Evolutionary conservation across 371 early-diverging fungal species (phyloP), one percentile per base, ranked within the genome.

Genomic region (Actinomortierella wolfii): DNA sequence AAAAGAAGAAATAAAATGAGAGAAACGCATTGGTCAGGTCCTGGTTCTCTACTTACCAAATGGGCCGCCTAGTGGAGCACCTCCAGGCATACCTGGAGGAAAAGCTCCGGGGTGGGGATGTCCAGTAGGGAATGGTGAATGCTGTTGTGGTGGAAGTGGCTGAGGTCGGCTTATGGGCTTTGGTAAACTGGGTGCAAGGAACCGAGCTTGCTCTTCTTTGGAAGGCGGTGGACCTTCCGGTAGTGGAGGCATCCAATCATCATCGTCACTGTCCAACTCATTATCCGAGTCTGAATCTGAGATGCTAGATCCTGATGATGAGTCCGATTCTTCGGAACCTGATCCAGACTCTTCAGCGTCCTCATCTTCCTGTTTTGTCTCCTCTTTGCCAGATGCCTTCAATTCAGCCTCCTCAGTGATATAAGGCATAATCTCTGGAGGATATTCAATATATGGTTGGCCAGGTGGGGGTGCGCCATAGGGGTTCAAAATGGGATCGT

Each of bases 401-500:
- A 34, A 34, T 6, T 4, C 34, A 6, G 34, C 11, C 34, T 34
- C 34, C 34, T 34, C 34, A 34, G 34, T 34, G 7, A 11, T 11
- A 11, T 34, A 34, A 6, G 34, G 34, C 34, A 34, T 34, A 11
- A 34, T 34, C 34, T 34, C 34, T 4, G 34, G 34, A 73, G 67
- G 73, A 42, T 73, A 66, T 50, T 78, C 78, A 1, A 68, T 51
- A 20, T 78, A 78, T 3, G 75, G 75, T 42, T 68, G 69, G 54
- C 78, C 78, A 15, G 78, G 78, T 9, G 78, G 78, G 28, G 78
- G 78, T n/a, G 69, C 75, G 41, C 78, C 78, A 41, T 55, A 78
- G 44, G 78, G 78, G 53, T 78, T 78, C 43, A 78, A 40, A 6
- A 69, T 49, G 26, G 78, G 78, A 44, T 78, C 75, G 53, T 78